Base-by-base conservation (phyloP, 371 early-diverging fungal genomes). In the Dinochytrium kinnereticum region DNA sequence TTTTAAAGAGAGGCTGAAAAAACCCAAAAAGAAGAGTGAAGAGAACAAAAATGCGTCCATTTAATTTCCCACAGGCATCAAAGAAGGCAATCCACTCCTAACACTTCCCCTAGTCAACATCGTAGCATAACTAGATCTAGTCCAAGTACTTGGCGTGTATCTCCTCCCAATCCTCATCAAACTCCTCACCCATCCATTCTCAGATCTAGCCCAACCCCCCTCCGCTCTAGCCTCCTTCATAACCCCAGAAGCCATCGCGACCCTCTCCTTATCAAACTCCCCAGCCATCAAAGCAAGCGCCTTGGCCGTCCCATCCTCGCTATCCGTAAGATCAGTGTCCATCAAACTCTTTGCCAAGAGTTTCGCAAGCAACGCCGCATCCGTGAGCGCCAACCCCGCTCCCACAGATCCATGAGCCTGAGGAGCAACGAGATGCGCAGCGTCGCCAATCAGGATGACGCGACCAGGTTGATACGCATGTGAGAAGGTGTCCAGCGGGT, bases 381-480 rank as follows among this genome's bases (percentile, higher is more conserved):
- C 86, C 26, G 81, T 75, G 36, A 86, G 51, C 38, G 81, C 84
- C 31, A 86, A 75, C 37, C 78, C 69, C 13, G 81, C 84, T 21
- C 83, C 83, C 31, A 83, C 51, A 24, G 71, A 67, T 24, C 84
- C 84, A 51, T 77, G 78, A 33, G 86, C 82, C 34, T 76, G 77
- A 3, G 79, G 74, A 5, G 86, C 77, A 68, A 84, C 68, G 2
- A 80, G 74, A 75, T 86, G 86, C 0, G 86, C 86, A 19, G 86
- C 84, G 72, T 84, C 84, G 21, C 86, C 86, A 33, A 86, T 78
- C 31, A 84, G 74, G 13, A 86, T 66, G 17, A 86, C 78, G 30
- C 86, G 80, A 28, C 86, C 86, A 21, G 80, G 80, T 64, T 86
- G 86, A 68, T 66, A 59, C 2, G 2, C 34, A 17, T 70, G 64